phyloP scores from a whole-genome alignment of 2,329 filamentous ascomycete genomes.

The Neonectria neomacrospora region DNA sequence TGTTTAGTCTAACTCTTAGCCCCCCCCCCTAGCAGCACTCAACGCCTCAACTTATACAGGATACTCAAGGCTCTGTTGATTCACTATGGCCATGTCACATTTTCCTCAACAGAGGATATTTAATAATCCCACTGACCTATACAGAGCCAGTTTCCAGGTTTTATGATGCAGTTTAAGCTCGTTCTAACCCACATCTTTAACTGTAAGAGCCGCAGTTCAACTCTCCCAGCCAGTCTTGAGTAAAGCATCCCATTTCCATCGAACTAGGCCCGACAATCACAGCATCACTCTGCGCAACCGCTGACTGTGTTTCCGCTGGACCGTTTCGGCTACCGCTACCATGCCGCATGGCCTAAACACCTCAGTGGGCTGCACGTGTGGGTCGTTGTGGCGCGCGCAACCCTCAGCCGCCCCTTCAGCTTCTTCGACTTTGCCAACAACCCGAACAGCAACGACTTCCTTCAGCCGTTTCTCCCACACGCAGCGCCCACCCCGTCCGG shows the following conservation, averaged over 20 bases:
- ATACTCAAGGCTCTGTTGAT: not conserved
- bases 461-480: too few species aligned
- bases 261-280: not conserved
- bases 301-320: not conserved
- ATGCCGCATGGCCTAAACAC: not conserved
- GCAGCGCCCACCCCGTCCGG: not conserved
- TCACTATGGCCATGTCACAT: not conserved
- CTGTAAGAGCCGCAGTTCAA: too few species aligned
- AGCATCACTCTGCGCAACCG: not conserved
- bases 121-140: not conserved
- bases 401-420: not conserved
- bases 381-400: not conserved
- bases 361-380: not conserved
- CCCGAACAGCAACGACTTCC: not conserved
- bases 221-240: too few species aligned
- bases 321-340: not conserved
- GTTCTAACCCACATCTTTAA: too few species aligned
- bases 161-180: too few species aligned
- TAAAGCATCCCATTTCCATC: not conserved
- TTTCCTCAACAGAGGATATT: fast-evolving
- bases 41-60: not conserved
- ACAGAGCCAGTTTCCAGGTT: not conserved
- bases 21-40: too few species aligned
- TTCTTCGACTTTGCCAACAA: not conserved
- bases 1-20: too few species aligned